Conservation (phyloP, 306 rosid genomes). For the Gillenia trifoliata region DNA sequence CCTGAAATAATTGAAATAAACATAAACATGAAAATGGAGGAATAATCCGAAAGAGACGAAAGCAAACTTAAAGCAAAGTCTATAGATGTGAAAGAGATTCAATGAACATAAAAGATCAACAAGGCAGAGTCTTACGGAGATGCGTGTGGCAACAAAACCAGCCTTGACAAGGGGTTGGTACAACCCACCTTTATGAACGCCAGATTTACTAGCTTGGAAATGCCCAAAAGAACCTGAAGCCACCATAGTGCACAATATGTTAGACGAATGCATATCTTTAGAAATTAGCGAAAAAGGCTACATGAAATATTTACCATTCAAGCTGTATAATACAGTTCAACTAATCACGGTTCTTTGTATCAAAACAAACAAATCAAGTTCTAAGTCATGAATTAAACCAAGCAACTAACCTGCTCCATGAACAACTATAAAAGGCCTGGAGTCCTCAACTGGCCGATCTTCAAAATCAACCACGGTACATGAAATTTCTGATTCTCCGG, state of each 20-base stretch:
- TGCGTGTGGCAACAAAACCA: constrained; percentile 93
- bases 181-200: constrained; percentile 89
- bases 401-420: constrained; percentile 88
- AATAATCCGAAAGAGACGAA: constrained; percentile 9
- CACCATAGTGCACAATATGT: constrained; percentile 19
- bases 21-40: constrained; percentile 13
- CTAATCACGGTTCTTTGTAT: background rate
- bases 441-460: constrained; percentile 31
- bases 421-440: constrained; percentile 66
- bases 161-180: constrained; percentile 80
- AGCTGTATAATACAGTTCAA: background rate
- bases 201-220: constrained; percentile 93
- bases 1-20: constrained; percentile 51
- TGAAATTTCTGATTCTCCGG: constrained; percentile 46
- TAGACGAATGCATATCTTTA: background rate
- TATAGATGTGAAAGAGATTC: background rate
- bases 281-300: background rate
- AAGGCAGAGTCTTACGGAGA: constrained; percentile 55
- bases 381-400: constrained; percentile 5
- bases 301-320: background rate
- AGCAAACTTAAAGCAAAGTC: background rate
- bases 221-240: constrained; percentile 91
- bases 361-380: background rate
- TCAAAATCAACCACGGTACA: constrained; percentile 43
- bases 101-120: background rate